These are phyloP conservation scores for Lactarius tabidus DNA, from an alignment of 768 basidiomycete genomes.

Conservation along the genomic window DNA sequence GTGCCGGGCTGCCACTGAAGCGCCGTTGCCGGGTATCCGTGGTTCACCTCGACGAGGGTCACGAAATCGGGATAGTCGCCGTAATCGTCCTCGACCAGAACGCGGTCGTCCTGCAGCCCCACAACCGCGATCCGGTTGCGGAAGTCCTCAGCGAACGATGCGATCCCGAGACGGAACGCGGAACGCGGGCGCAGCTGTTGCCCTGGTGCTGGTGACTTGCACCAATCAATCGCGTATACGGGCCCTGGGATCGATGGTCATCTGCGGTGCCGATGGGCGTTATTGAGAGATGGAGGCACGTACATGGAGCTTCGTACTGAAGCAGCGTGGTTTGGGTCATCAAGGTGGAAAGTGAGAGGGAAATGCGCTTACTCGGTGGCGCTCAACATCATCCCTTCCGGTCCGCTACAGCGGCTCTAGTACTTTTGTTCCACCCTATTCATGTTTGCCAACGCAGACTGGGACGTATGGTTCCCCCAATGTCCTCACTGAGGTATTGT, in stretches of 20 bases:
- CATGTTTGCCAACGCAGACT: too few relatives aligned
- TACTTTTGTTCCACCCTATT: too few relatives aligned
- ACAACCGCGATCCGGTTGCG: conserved; percentile 77
- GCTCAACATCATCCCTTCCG: background rate
- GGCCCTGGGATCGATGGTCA: conserved; percentile 49
- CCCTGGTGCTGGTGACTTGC: conserved; percentile 71
- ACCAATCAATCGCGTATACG: conserved; percentile 84
- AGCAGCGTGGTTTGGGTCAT: conserved; percentile 72
- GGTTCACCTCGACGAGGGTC: conserved; percentile 75
- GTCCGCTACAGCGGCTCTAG: background rate
- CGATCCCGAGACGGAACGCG: conserved; percentile 80
- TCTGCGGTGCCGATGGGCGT: background rate
- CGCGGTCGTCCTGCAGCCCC: conserved; percentile 79
- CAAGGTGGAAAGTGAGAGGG: conserved; percentile 18
- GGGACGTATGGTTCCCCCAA: too few relatives aligned
- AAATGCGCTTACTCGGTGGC: background rate
- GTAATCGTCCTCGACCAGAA: conserved; percentile 82
- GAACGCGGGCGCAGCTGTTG: conserved; percentile 69
- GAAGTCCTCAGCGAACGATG: conserved; percentile 81
- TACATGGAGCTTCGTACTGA: conserved; percentile 84
- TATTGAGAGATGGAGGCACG: conserved; percentile 32
- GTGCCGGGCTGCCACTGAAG: conserved; percentile 89
- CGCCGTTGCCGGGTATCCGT: conserved; percentile 91
- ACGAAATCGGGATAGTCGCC: conserved; percentile 84
- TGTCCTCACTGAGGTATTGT: too few relatives aligned